Evolutionary conservation across 2,329 filamentous ascomycete genomes (phyloP).

Genomic region (Verticillium tricorpus): DNA sequence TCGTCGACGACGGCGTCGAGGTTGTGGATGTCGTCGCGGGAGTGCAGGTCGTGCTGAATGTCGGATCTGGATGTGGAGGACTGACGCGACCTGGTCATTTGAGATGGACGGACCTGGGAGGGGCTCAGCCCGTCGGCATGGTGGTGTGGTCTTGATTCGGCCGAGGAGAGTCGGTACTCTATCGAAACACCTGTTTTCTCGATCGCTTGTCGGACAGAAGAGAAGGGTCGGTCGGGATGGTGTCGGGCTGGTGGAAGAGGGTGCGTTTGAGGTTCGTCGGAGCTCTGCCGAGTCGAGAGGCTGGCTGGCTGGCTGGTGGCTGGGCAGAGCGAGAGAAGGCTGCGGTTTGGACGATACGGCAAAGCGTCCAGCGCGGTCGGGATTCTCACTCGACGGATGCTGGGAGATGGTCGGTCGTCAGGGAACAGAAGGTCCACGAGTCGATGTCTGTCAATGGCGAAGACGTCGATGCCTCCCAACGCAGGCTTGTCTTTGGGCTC

Average conservation of each 20-base stretch:
- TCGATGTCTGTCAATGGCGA: neutral
- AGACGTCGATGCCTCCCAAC: neutral
- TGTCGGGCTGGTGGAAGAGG: neutral
- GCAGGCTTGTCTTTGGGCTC: neutral
- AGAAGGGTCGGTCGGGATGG: neutral
- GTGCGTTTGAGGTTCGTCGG: neutral
- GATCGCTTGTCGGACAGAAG: neutral
- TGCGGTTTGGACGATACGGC: neutral
- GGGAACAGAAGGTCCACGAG: neutral
- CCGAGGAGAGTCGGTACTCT: neutral
- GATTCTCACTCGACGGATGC: neutral
- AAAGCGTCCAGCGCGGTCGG: neutral
- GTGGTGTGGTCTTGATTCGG: neutral
- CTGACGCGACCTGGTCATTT: conserved; percentile 14
- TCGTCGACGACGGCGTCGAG: conserved; percentile 12
- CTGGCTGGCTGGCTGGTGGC: neutral
- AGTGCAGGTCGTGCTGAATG: conserved; percentile 11
- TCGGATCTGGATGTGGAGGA: conserved; percentile 14
- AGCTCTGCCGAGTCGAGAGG: neutral
- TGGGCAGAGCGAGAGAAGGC: neutral
- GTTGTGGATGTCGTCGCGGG: conserved; percentile 15
- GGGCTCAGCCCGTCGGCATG: conserved; percentile 1
- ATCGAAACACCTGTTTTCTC: neutral
- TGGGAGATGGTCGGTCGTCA: neutral
- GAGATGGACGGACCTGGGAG: conserved; percentile 1